Evolutionary conservation across 2,329 filamentous ascomycete genomes (phyloP).

Genomic region (Cladosporium velox): DNA sequence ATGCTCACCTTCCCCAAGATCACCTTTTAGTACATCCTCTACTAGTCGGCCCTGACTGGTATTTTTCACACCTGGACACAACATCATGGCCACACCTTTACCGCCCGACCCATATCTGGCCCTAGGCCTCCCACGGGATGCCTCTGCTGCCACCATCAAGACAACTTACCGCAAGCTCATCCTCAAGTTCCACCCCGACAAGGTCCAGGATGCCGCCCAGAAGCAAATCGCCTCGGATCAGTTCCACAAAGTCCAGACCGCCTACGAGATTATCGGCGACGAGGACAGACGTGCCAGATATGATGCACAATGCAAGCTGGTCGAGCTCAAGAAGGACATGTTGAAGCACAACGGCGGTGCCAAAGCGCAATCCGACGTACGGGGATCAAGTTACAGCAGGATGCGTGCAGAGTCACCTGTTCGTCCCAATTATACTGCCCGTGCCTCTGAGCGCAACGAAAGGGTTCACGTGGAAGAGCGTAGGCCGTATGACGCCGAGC

Average conservation of each 20-base stretch:
- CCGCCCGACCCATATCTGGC: conserved; percentile 80
- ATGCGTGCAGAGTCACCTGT: conserved; percentile 35
- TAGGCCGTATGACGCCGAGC: conserved; percentile 30
- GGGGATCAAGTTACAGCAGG: conserved; percentile 37
- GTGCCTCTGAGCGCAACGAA: conserved; percentile 25
- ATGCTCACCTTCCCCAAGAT: conserved; percentile 13
- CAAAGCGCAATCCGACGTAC: conserved; percentile 33
- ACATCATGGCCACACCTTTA: conserved; percentile 27
- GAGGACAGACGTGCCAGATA: conserved; percentile 72
- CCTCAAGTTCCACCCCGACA: conserved; percentile 75
- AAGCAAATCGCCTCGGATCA: conserved; percentile 80
- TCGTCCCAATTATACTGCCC: conserved; percentile 31
- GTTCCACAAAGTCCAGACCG: conserved; percentile 89
- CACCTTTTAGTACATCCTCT: conserved; percentile 5
- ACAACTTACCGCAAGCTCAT: conserved; percentile 88
- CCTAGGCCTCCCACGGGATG: conserved; percentile 70
- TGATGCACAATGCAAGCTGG: conserved; percentile 71
- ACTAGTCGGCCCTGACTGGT: conserved; percentile 23
- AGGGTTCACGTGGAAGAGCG: conserved; percentile 36
- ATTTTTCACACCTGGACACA: conserved; percentile 22
- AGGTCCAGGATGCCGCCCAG: conserved; percentile 65
- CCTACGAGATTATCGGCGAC: conserved; percentile 87
- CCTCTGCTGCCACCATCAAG: conserved; percentile 79
- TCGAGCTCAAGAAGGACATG: conserved; percentile 62
- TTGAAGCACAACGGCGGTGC: conserved; percentile 38